Percentiles rank a stretch among this genome's conserved stretches.
phyloP scores from a whole-genome alignment of 1,139 yeast genomes.

The Blastobotrys serpentis region DNA sequence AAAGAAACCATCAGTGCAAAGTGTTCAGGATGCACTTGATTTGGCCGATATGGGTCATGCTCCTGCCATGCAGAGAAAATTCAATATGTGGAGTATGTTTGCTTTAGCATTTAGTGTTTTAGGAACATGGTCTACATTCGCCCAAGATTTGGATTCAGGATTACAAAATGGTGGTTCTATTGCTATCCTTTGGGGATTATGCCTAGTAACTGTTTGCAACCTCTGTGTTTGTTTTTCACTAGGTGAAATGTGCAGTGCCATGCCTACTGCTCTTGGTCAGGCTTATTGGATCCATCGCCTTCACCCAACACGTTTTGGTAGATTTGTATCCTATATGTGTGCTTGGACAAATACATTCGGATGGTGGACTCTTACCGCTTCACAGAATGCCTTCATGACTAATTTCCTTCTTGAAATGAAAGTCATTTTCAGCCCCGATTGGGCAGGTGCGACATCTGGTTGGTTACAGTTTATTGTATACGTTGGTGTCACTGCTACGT shows the following conservation, averaged over 20 bases:
- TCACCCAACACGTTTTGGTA: constrained; percentile 21
- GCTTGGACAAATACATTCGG: constrained; percentile 26
- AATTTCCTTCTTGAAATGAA: constrained; percentile 23
- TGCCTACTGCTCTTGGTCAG: constrained; percentile 24
- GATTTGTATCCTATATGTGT: constrained; percentile 23
- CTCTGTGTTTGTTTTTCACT: constrained; percentile 30
- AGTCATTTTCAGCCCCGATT: constrained; percentile 20
- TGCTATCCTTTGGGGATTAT: constrained; percentile 30
- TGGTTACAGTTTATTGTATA: constrained; percentile 23
- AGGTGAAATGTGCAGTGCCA: constrained; percentile 29
- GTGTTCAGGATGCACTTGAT: constrained; percentile 14
- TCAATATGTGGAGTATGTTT: constrained; percentile 23
- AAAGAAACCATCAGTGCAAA: constrained; percentile 1
- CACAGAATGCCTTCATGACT: constrained; percentile 27
- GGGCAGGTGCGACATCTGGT: constrained; percentile 20
- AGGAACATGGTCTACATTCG: constrained; percentile 26
- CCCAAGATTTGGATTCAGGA: constrained; percentile 27
- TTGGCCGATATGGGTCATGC: constrained; percentile 24
- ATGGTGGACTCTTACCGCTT: constrained; percentile 26
- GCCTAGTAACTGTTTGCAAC: constrained; percentile 25
- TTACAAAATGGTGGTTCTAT: constrained; percentile 30
- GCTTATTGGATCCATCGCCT: constrained; percentile 22
- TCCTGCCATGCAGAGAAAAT: constrained; percentile 21
- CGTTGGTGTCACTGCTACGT: constrained; percentile 21
- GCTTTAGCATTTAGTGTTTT: constrained; percentile 24